Percentiles rank a stretch among this genome's conserved stretches.
These are phyloP conservation scores for Fusarium chaquense DNA, from an alignment of 2,329 filamentous ascomycete species.

Conservation along the genomic window DNA sequence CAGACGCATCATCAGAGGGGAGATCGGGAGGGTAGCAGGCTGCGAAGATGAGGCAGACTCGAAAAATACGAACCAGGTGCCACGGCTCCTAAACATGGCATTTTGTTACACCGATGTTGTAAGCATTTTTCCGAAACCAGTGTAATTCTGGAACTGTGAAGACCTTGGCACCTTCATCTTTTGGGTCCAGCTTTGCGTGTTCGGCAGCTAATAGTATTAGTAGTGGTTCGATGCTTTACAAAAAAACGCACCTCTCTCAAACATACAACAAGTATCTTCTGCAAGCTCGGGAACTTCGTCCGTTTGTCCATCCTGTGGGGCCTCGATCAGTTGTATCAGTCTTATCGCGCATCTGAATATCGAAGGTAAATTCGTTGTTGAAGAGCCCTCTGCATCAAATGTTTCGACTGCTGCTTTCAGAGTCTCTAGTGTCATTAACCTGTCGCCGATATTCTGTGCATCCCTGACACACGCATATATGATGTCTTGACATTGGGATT, in stretches of 20 bases:
- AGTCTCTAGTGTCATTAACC: constrained; percentile 62
- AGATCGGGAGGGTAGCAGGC: constrained; percentile 63
- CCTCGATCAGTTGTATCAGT: constrained; percentile 58
- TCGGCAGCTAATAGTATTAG: constrained; percentile 45
- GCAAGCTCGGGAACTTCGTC: constrained; percentile 39
- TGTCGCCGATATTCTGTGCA: constrained; percentile 74
- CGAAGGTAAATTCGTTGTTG: constrained; percentile 51
- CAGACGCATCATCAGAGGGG: constrained; percentile 55
- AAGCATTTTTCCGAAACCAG: constrained; percentile 87
- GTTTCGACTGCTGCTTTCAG: constrained; percentile 52
- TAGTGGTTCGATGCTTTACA: not conserved
- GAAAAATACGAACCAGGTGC: constrained; percentile 68
- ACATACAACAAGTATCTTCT: constrained; percentile 66
- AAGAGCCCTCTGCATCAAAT: constrained; percentile 36
- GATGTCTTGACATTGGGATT: constrained; percentile 66
- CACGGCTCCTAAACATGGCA: constrained; percentile 65
- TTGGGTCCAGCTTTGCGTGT: constrained; percentile 51
- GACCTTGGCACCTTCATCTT: constrained; percentile 57
- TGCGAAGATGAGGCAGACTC: constrained; percentile 65
- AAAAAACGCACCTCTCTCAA: constrained; percentile 56
- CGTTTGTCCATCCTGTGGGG: constrained; percentile 45
- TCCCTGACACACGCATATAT: constrained; percentile 86
- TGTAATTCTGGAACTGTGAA: constrained; percentile 77
- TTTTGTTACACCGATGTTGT: constrained; percentile 79
- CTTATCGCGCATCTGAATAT: constrained; percentile 65